These are phyloP conservation scores for Didymellaceae sp. DNA, from an alignment of 2,329 filamentous ascomycete genomes.

Conservation along the genomic window DNA sequence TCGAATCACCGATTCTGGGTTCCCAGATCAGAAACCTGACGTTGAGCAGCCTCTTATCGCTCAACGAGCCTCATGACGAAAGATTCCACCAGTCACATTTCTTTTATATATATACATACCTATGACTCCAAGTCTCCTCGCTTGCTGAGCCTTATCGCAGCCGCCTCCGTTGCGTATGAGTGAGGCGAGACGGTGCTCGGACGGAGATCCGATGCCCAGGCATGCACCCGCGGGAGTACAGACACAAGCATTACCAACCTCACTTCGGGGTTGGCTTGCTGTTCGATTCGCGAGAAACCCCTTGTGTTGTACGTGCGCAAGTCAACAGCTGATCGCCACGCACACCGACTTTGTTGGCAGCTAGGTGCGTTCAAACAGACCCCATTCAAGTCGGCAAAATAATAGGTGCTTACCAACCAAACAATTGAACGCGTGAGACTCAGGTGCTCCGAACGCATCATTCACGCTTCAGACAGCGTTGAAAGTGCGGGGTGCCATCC, in stretches of 20 bases:
- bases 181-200: constrained; percentile 14
- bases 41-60: constrained; percentile 7
- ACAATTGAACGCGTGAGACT: constrained; percentile 12
- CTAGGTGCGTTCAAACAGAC: background rate
- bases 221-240: constrained; percentile 17
- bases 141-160: background rate
- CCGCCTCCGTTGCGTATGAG: constrained; percentile 7
- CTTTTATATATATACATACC: no score
- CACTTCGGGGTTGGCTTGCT: constrained; percentile 9
- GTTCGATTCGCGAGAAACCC: constrained; percentile 16
- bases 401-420: background rate
- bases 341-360: constrained; percentile 14
- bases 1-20: constrained; percentile 4
- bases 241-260: constrained; percentile 21
- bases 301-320: constrained; percentile 14
- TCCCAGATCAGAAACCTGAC: background rate
- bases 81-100: background rate
- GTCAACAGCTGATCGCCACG: constrained; percentile 18
- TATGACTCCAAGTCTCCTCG: constrained; percentile 1
- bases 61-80: constrained; percentile 11
- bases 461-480: constrained; percentile 15
- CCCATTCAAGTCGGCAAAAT: background rate
- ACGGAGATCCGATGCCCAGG: constrained; percentile 22
- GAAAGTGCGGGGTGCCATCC: constrained; percentile 26
- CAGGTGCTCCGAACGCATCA: constrained; percentile 18